Conservation (phyloP, 495 filamentous ascomycete genomes). For the Pseudomonodictys pantanalensis region DNA sequence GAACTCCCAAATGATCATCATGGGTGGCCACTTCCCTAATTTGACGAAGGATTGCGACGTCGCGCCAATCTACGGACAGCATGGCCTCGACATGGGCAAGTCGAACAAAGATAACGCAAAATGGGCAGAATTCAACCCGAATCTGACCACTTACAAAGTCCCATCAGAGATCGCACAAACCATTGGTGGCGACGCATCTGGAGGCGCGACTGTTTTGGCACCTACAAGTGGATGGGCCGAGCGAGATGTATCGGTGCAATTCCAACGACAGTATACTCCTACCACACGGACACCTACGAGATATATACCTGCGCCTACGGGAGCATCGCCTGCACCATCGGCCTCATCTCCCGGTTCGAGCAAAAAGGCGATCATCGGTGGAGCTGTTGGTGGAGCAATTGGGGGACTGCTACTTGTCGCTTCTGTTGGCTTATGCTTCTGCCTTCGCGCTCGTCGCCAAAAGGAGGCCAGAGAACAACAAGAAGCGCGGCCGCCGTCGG, state of each 20-base stretch:
- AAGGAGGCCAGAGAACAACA: not conserved
- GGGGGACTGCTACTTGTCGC: not conserved
- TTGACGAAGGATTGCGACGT: slow-evolving; percentile 34
- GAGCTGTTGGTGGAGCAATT: not conserved
- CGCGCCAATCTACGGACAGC: slow-evolving; percentile 39
- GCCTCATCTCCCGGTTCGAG: not conserved
- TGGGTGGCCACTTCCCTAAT: slow-evolving; percentile 45
- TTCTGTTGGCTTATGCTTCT: not conserved
- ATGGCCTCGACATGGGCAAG: slow-evolving; percentile 47
- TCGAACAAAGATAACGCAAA: slow-evolving; percentile 33
- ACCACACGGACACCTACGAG: slow-evolving; percentile 1
- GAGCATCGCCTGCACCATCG: not conserved
- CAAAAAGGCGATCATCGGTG: not conserved
- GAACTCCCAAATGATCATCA: slow-evolving; percentile 48
- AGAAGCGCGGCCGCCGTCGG: not conserved
- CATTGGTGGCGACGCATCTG: slow-evolving; percentile 40
- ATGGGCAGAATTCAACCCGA: slow-evolving; percentile 44
- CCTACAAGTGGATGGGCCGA: slow-evolving; percentile 4
- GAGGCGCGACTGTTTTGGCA: slow-evolving; percentile 3
- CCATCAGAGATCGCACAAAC: slow-evolving; percentile 42
- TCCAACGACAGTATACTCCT: slow-evolving; percentile 2
- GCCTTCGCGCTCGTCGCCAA: not conserved
- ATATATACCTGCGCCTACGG: not conserved
- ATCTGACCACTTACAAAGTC: slow-evolving; percentile 44
- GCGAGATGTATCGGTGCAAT: not conserved